These are phyloP conservation scores for Polyplosphaeria fusca DNA, from an alignment of 495 filamentous ascomycete species.

Conservation along the genomic window DNA sequence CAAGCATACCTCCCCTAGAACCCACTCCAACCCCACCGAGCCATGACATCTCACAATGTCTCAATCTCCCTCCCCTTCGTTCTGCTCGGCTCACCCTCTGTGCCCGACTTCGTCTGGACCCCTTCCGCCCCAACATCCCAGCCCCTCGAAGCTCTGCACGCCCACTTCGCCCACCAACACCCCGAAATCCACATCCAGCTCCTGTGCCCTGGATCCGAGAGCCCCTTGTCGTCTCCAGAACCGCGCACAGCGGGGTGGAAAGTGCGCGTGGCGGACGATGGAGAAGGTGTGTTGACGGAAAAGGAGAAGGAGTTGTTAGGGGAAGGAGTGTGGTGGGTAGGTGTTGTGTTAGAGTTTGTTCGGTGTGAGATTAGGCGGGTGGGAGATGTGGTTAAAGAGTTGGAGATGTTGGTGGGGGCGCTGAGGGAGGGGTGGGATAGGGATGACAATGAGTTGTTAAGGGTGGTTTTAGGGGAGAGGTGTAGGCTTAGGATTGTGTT, in stretches of 20 bases:
- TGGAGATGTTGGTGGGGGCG: neutral
- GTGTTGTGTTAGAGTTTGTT: neutral
- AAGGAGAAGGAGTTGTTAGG: neutral
- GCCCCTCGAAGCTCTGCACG: neutral
- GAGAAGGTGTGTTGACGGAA: neutral
- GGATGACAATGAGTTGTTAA: neutral
- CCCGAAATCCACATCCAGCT: neutral
- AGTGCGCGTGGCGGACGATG: neutral
- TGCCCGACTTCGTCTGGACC: constrained; percentile 22
- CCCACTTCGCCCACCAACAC: neutral
- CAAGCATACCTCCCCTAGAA: too few relatives aligned
- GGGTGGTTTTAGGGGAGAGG: neutral
- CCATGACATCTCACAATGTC: too few relatives aligned
- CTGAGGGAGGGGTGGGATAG: neutral
- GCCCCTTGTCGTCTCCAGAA: neutral
- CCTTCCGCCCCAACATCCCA: neutral
- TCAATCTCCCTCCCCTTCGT: constrained; percentile 24
- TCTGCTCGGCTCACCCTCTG: constrained; percentile 21
- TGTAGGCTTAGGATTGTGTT: constrained; percentile 2
- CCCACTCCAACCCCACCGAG: too few relatives aligned
- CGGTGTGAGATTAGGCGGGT: neutral
- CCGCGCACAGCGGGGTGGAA: neutral
- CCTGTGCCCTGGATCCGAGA: neutral
- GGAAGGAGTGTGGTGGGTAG: neutral
- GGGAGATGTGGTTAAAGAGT: neutral